Conservation (phyloP, 768 basidiomycete species). For the Mycena belliarum region DNA sequence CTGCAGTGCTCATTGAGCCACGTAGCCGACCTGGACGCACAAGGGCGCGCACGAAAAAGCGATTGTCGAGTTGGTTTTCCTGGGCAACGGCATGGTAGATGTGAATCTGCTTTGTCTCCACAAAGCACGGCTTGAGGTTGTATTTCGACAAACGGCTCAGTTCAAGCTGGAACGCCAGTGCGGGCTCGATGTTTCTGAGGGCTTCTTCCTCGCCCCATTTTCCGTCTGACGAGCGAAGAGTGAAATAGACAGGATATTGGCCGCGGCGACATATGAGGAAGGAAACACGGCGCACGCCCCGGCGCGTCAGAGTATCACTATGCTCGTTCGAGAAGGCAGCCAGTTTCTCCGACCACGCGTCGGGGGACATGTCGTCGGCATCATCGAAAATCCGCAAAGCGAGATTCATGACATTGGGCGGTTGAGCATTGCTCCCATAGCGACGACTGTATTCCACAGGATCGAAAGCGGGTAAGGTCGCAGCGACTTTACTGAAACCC, state of each 20-base stretch:
- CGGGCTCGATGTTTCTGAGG: conserved; percentile 98
- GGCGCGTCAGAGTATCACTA: conserved; percentile 58
- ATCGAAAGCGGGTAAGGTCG: conserved; percentile 75
- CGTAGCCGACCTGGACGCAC: conserved; percentile 93
- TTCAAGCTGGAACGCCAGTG: conserved; percentile 96
- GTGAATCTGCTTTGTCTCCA: conserved; percentile 96
- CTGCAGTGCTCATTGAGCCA: conserved; percentile 90
- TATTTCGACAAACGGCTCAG: conserved; percentile 96
- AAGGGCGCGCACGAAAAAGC: conserved; percentile 97
- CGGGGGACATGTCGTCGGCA: conserved; percentile 76
- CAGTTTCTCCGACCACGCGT: conserved; percentile 75
- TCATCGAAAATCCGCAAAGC: conserved; percentile 86
- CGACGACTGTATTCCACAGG: conserved; percentile 70
- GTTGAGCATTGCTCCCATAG: conserved; percentile 69
- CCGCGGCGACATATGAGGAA: conserved; percentile 89
- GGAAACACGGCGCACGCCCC: conserved; percentile 90
- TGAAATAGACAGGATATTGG: conserved; percentile 94
- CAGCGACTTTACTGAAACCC: conserved; percentile 76
- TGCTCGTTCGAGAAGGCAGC: conserved; percentile 71
- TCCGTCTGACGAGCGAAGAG: conserved; percentile 72
- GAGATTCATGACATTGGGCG: conserved; percentile 93
- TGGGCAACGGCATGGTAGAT: conserved; percentile 94
- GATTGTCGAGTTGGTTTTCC: conserved; percentile 96
- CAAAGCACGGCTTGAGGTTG: conserved; percentile 93
- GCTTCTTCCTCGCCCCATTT: conserved; percentile 92